Evolutionary conservation across 352 stramenopile species (phyloP), one percentile per base, ranked within the genome.

Genomic region (Aphanomyces stellatus): DNA sequence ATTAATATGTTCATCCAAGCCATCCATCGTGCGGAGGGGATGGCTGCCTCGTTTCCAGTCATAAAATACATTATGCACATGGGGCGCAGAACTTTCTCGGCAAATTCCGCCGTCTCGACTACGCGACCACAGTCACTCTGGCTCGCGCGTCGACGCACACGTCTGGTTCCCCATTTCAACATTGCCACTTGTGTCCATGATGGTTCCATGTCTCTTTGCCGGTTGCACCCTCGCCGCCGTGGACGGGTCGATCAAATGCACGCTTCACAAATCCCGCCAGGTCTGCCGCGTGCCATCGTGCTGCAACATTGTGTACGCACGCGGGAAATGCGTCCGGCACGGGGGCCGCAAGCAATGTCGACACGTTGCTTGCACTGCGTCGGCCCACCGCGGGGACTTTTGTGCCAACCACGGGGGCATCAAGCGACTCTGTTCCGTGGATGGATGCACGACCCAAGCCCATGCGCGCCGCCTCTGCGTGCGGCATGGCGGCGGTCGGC

Each of bases 351-450:
- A 30, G 11, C 30, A 59, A 25, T 59, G 51, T 22, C 22, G 17
- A 4, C 28, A 59, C 31, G 22, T 25, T 0, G 22, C 3, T 27
- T 59, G 51, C 25, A 34, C 25, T 4, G 31, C 51, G 7, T 24
- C 51, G 8, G 51, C 51, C 8, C 51, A 59, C n/a, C 22, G 51
- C 3, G 51, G 51, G 13, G 22, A 24, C 2, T 59, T 35, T n/a
- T 59, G 51, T n/a, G 27, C 34, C 3, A 40, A n/a, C 28, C 51
- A 59, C n/a, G 51, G 51, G 8, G 51, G 51, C 51, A n/a, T 24
- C 8, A 59, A 59, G 51, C 51, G 51, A 19, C 27, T 59, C n/a
- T 59, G 51, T 25, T 59, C 51, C 11, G 31, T 59, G 17, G 51
- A 59, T 6, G 51, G 51, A 0, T 59, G 51, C 31, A 15, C 10